phyloP scores from a whole-genome alignment of 371 early-diverging fungal species.

The Syncephalastrum contaminatum region DNA sequence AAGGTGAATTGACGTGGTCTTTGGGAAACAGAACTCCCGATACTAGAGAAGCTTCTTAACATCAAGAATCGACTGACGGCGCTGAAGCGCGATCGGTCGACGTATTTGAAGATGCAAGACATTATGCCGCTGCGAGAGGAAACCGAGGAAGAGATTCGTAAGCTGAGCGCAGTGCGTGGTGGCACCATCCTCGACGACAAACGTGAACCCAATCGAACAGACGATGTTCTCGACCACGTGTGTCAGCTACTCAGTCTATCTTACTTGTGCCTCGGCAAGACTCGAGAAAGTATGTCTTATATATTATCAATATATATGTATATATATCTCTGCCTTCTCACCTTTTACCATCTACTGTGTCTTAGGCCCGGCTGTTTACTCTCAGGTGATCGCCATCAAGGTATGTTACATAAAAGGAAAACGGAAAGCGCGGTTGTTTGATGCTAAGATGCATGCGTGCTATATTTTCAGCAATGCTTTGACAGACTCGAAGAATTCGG shows the following conservation, averaged over 20 bases:
- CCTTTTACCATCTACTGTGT: neutral
- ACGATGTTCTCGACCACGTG: conserved; percentile 73
- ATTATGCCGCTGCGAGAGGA: conserved; percentile 59
- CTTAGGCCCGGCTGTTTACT: conserved; percentile 69
- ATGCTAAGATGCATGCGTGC: too few species aligned
- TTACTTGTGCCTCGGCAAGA: conserved; percentile 76
- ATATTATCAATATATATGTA: neutral
- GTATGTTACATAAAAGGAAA: conserved; percentile 28
- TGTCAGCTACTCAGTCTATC: conserved; percentile 77
- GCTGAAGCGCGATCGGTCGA: conserved; percentile 70
- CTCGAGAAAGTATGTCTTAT: conserved; percentile 55
- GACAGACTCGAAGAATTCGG: conserved; percentile 68
- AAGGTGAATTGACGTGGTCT: neutral
- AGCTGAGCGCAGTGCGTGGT: conserved; percentile 26
- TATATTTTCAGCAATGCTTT: conserved; percentile 63
- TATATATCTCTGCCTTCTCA: neutral
- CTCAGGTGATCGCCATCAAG: conserved; percentile 76
- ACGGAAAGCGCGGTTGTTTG: neutral
- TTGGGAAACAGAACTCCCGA: conserved; percentile 48
- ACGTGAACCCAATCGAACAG: conserved; percentile 57
- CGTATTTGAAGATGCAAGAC: conserved; percentile 58
- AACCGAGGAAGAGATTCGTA: conserved; percentile 29
- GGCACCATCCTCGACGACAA: conserved; percentile 21
- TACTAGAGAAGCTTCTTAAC: conserved; percentile 60
- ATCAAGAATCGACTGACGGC: conserved; percentile 70